phyloP scores from a whole-genome alignment of 208 protist species.

The Pavlovales sp. region DNA sequence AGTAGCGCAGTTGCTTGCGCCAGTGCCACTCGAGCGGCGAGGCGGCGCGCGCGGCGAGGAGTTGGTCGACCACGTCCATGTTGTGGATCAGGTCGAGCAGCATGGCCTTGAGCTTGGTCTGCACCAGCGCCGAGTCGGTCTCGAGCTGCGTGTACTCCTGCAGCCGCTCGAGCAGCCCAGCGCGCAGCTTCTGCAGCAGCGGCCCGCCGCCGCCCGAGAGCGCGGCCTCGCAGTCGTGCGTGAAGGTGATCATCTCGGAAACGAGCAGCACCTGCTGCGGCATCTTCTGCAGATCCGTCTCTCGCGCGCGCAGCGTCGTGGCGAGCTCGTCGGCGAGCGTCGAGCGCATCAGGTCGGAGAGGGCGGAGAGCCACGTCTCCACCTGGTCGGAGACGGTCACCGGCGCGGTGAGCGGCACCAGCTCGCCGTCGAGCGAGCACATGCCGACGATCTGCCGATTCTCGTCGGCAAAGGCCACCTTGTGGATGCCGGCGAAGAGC shows the following conservation, averaged over 20 bases:
- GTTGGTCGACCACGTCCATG: slow-evolving; percentile 85
- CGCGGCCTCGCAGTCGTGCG: slow-evolving; percentile 76
- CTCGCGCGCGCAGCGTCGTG: slow-evolving; percentile 68
- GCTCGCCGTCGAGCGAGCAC: slow-evolving; percentile 81
- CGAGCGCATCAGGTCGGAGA: slow-evolving; percentile 78
- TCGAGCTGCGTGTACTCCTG: slow-evolving; percentile 61
- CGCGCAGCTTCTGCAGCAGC: slow-evolving; percentile 61
- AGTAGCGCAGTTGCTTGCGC: slow-evolving; percentile 94
- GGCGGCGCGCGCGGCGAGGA: slow-evolving; percentile 53
- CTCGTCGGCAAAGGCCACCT: slow-evolving; percentile 81
- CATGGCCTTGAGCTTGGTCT: slow-evolving; percentile 89
- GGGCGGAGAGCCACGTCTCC: slow-evolving; percentile 85
- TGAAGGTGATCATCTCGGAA: slow-evolving; percentile 86
- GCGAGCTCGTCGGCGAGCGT: slow-evolving; percentile 78
- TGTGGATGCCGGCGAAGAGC: slow-evolving; percentile 91
- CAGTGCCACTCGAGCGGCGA: slow-evolving; percentile 77
- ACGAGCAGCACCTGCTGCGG: slow-evolving; percentile 89
- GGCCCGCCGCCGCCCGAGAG: slow-evolving; percentile 57
- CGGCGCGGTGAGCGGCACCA: slow-evolving; percentile 79
- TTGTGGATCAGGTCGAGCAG: slow-evolving; percentile 97
- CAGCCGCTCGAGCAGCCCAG: slow-evolving; percentile 69
- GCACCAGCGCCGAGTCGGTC: slow-evolving; percentile 72
- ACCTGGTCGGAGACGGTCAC: slow-evolving; percentile 85
- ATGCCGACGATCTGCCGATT: slow-evolving; percentile 81
- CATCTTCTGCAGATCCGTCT: slow-evolving; percentile 69